Percentiles rank a stretch among this genome's conserved stretches.
Conservation (phyloP, 306 rosid species). For the Vicia faba region DNA sequence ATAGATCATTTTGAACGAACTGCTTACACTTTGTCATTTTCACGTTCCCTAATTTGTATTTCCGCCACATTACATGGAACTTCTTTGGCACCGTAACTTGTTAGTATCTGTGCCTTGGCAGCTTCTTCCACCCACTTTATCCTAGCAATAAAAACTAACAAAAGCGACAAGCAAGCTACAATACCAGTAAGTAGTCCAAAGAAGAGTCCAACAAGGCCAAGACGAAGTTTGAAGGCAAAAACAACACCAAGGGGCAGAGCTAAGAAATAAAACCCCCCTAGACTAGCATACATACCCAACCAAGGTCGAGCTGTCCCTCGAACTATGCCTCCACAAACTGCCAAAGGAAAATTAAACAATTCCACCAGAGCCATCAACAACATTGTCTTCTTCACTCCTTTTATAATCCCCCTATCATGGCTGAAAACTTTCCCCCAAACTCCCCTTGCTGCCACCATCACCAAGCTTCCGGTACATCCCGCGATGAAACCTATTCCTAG, state of each 20-base stretch:
- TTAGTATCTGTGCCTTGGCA: slow-evolving; percentile 55
- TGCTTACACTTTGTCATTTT: slow-evolving; percentile 29
- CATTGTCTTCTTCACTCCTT: slow-evolving; percentile 74
- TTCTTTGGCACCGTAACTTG: slow-evolving; percentile 28
- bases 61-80: slow-evolving; percentile 31
- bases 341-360: slow-evolving; percentile 73
- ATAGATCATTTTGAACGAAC: not conserved
- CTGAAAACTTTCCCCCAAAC: slow-evolving; percentile 76
- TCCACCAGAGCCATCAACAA: slow-evolving; percentile 76
- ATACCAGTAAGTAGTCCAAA: slow-evolving; percentile 65
- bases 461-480: slow-evolving; percentile 60
- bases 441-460: slow-evolving; percentile 75
- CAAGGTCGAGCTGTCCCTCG: slow-evolving; percentile 80
- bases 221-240: slow-evolving; percentile 64
- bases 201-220: slow-evolving; percentile 69
- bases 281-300: slow-evolving; percentile 72
- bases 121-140: slow-evolving; percentile 73
- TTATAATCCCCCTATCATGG: slow-evolving; percentile 51
- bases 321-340: slow-evolving; percentile 80
- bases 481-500: slow-evolving; percentile 43
- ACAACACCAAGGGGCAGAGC: slow-evolving; percentile 71
- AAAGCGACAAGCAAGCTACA: slow-evolving; percentile 50
- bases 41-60: slow-evolving; percentile 20
- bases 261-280: slow-evolving; percentile 76
- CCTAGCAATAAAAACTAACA: slow-evolving; percentile 56